Conservation (phyloP, 139 green algal genomes). For the Spirogloea muscicola region DNA sequence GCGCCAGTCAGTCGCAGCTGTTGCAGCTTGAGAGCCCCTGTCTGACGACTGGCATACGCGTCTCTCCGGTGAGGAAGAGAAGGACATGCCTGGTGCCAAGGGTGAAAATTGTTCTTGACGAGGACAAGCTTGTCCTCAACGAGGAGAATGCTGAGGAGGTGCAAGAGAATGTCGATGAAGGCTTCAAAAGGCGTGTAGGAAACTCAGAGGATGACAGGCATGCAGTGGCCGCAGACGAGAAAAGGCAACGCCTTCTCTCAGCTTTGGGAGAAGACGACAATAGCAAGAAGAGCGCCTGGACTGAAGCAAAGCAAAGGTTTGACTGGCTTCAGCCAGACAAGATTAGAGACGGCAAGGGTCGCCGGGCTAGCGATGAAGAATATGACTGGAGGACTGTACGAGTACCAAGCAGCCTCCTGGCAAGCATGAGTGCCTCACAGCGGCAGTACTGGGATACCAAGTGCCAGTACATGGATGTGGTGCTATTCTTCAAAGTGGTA, state of each 20-base stretch:
- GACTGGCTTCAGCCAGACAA: slow-evolving; percentile 40
- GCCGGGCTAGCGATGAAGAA: slow-evolving; percentile 29
- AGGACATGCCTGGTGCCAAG: too few species aligned
- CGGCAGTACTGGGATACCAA: slow-evolving; percentile 97
- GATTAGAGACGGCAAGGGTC: slow-evolving; percentile 30
- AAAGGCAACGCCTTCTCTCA: slow-evolving; percentile 23
- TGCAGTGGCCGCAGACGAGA: background rate
- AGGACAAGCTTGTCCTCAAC: too few species aligned
- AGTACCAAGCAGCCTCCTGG: slow-evolving; percentile 75
- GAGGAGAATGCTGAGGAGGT: background rate
- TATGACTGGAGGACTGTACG: slow-evolving; percentile 76
- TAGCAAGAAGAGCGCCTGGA: slow-evolving; percentile 13
- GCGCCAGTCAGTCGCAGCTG: too few species aligned
- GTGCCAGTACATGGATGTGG: slow-evolving; percentile 75
- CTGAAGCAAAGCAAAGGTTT: slow-evolving; percentile 23
- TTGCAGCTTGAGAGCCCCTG: too few species aligned
- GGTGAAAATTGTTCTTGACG: too few species aligned
- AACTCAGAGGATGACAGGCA: background rate
- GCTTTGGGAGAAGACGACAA: slow-evolving; percentile 32
- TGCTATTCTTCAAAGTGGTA: slow-evolving; percentile 64
- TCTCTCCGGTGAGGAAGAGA: too few species aligned
- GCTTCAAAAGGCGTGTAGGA: background rate
- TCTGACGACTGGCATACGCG: too few species aligned
- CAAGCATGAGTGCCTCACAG: slow-evolving; percentile 61
- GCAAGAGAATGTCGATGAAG: background rate